phyloP scores from a whole-genome alignment of 305 asterid species.

The Plantago lanceolata region DNA sequence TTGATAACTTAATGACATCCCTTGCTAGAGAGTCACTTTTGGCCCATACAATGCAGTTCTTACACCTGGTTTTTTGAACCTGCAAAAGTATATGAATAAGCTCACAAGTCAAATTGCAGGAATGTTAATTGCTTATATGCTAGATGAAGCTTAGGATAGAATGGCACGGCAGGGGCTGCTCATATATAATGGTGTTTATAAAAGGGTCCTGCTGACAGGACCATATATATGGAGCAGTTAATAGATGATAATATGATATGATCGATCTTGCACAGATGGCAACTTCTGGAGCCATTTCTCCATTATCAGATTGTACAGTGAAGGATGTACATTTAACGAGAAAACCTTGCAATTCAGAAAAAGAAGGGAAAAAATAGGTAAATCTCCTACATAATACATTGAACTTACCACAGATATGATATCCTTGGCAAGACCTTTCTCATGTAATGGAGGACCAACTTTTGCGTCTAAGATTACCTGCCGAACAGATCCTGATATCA shows the following conservation, averaged over 20 bases:
- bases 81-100: conserved; percentile 31
- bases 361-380: conserved; percentile 16
- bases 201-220: background rate
- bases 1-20: conserved; percentile 57
- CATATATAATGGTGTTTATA: background rate
- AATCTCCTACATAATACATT: conserved; percentile 17
- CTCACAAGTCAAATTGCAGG: conserved; percentile 11
- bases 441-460: conserved; percentile 83
- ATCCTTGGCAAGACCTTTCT: conserved; percentile 78
- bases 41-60: conserved; percentile 86
- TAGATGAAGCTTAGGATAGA: conserved; percentile 9
- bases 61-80: conserved; percentile 61
- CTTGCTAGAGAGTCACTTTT: conserved; percentile 89
- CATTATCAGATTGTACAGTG: too few relatives aligned
- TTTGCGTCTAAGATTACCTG: conserved; percentile 86
- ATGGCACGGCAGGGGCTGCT: conserved; percentile 6
- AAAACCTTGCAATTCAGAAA: conserved; percentile 5
- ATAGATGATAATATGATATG: conserved; percentile 6
- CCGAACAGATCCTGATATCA: conserved; percentile 68
- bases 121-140: conserved; percentile 1
- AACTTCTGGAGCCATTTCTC: conserved; percentile 8
- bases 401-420: conserved; percentile 66
- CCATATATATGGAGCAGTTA: background rate
- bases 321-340: conserved; percentile 1
- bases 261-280: conserved; percentile 7